Evolutionary conservation across 768 basidiomycete species (phyloP).

Genomic region (Termitomyces titanicus): DNA sequence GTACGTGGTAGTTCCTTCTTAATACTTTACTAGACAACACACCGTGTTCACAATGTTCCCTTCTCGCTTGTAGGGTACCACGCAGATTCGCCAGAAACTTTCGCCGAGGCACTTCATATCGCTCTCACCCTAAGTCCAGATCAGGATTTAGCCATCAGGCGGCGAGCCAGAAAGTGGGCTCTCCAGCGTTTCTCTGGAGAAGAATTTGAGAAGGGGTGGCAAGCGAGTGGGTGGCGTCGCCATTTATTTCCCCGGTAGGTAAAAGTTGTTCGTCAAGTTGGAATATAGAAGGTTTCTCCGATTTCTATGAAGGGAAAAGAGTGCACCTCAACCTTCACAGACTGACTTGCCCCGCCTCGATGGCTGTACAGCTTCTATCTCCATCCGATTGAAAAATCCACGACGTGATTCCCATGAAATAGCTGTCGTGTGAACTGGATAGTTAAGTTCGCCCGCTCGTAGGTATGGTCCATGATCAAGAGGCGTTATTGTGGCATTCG

Average conservation of each 20-base stretch:
- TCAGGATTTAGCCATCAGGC: constrained; percentile 60
- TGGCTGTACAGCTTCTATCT: too few species aligned
- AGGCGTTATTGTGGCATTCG: too few species aligned
- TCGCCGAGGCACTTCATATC: constrained; percentile 62
- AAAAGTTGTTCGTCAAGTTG: neutral
- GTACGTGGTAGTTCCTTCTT: constrained; percentile 26
- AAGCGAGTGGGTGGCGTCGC: constrained; percentile 54
- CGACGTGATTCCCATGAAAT: too few species aligned
- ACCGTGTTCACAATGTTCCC: neutral
- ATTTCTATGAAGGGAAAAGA: too few species aligned
- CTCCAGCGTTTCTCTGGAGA: constrained; percentile 70
- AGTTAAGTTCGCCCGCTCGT: too few species aligned
- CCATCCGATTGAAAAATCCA: too few species aligned
- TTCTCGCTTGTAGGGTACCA: constrained; percentile 59
- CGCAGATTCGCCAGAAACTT: constrained; percentile 60
- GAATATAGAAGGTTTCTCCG: neutral
- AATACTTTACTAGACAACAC: neutral
- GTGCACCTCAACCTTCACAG: too few species aligned
- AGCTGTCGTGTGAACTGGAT: too few species aligned
- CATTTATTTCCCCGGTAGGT: neutral
- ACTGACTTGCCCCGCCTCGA: too few species aligned
- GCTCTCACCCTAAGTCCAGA: constrained; percentile 53
- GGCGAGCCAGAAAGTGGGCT: constrained; percentile 68
- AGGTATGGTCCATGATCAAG: too few species aligned
- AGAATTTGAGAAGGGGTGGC: constrained; percentile 78